These are phyloP conservation scores for Mycena venus DNA, from an alignment of 768 basidiomycete genomes.

Conservation along the genomic window DNA sequence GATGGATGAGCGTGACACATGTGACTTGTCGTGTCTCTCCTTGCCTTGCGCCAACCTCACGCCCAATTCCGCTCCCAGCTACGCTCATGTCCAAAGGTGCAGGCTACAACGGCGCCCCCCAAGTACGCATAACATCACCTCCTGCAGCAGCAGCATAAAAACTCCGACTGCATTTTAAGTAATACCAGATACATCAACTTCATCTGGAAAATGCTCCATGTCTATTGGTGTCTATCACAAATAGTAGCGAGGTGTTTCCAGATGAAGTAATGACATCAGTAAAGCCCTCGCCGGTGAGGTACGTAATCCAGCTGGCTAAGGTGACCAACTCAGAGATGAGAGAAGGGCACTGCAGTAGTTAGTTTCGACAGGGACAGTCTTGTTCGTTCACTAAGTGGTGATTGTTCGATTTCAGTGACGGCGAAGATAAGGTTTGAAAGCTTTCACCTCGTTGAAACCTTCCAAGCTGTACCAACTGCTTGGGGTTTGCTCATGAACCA, in stretches of 20 bases:
- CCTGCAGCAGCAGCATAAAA: not conserved
- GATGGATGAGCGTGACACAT: not conserved
- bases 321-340: constrained; percentile 88
- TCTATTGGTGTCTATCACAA: too few species aligned
- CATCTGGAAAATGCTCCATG: too few species aligned
- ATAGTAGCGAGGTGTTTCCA: too few species aligned
- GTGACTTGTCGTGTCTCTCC: not conserved
- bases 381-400: too few species aligned
- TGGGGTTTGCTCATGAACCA: not conserved
- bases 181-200: too few species aligned
- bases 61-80: not conserved
- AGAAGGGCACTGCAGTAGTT: constrained; percentile 82
- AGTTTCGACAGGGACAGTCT: too few species aligned
- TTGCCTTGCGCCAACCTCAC: constrained; percentile 3
- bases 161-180: not conserved
- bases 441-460: not conserved
- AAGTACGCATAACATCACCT: constrained; percentile 30
- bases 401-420: too few species aligned
- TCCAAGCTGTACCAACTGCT: not conserved
- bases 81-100: constrained; percentile 19
- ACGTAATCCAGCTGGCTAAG: constrained; percentile 80
- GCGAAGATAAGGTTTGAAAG: too few species aligned
- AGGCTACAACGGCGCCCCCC: constrained; percentile 25
- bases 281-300: constrained; percentile 87
- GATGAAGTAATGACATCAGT: constrained; percentile 87